Evolutionary conservation across 2,329 filamentous ascomycete genomes (phyloP).

Genomic region (Botrytis pseudocinerea): DNA sequence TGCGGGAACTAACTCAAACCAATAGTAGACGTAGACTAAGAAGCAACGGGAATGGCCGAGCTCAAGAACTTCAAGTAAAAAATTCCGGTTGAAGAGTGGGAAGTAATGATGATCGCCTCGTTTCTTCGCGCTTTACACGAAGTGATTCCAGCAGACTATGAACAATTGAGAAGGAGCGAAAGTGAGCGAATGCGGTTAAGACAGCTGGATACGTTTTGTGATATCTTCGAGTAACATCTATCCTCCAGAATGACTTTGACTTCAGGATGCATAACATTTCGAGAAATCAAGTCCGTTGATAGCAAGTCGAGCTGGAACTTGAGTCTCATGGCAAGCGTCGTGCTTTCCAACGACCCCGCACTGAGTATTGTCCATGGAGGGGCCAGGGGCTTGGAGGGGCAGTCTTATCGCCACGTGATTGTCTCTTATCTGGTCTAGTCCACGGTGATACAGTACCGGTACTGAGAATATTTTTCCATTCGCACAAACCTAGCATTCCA

Average conservation of each 20-base stretch:
- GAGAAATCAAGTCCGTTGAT: not conserved
- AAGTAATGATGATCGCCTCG: not conserved
- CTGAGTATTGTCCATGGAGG: not conserved
- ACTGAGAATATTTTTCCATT: slow-evolving; percentile 16
- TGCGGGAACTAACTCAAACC: not conserved
- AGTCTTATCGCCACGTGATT: slow-evolving; percentile 8
- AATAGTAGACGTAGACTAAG: not conserved
- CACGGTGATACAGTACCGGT: not conserved
- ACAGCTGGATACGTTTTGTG: not conserved
- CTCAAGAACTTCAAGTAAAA: not conserved
- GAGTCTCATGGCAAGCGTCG: not conserved
- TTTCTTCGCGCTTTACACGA: not conserved
- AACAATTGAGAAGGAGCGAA: not conserved
- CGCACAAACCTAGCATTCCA: slow-evolving; percentile 2
- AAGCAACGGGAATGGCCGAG: not conserved
- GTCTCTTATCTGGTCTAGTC: not conserved
- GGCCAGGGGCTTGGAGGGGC: not conserved
- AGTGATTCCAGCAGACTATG: not conserved
- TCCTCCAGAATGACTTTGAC: not conserved
- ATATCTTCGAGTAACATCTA: not conserved
- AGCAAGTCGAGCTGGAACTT: not conserved
- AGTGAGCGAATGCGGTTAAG: not conserved
- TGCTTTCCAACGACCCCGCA: slow-evolving; percentile 2
- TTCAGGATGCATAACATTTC: not conserved
- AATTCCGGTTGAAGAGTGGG: not conserved